These are phyloP conservation scores for Malus asiatica DNA, from an alignment of 306 rosid genomes.

Conservation along the genomic window DNA sequence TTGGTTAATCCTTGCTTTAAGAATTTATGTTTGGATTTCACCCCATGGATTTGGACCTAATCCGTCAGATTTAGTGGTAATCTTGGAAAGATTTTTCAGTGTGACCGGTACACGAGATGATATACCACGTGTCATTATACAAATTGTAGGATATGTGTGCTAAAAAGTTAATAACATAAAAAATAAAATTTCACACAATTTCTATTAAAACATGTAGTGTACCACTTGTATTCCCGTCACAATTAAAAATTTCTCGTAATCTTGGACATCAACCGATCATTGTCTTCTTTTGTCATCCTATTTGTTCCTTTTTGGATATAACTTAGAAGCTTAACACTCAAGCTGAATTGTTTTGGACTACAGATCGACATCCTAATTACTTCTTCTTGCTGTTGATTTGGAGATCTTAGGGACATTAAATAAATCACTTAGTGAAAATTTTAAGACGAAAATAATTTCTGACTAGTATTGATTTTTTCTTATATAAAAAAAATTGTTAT, in stretches of 20 bases:
- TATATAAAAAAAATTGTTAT: too few relatives aligned
- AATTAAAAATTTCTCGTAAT: too few relatives aligned
- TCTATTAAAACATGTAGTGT: too few relatives aligned
- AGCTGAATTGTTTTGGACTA: background rate
- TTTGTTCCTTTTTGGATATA: background rate
- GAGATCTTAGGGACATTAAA: background rate
- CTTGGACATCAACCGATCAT: background rate
- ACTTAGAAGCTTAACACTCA: background rate
- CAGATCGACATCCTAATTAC: background rate
- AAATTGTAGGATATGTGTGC: too few relatives aligned
- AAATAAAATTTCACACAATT: too few relatives aligned
- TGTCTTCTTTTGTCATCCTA: background rate
- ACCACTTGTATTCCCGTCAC: too few relatives aligned
- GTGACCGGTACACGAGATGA: too few relatives aligned
- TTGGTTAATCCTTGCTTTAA: background rate
- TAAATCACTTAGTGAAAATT: background rate
- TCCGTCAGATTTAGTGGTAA: background rate
- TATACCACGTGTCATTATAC: too few relatives aligned
- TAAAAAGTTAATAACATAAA: too few relatives aligned
- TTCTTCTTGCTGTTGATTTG: background rate
- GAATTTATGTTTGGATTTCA: background rate
- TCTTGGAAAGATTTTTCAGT: background rate
- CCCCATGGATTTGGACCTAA: background rate
- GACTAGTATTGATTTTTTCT: background rate
- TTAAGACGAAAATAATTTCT: background rate